Evolutionary conservation across 257 asterid species (phyloP), one percentile per base, ranked within the genome.

Genomic region (Solanum medicagineum): DNA sequence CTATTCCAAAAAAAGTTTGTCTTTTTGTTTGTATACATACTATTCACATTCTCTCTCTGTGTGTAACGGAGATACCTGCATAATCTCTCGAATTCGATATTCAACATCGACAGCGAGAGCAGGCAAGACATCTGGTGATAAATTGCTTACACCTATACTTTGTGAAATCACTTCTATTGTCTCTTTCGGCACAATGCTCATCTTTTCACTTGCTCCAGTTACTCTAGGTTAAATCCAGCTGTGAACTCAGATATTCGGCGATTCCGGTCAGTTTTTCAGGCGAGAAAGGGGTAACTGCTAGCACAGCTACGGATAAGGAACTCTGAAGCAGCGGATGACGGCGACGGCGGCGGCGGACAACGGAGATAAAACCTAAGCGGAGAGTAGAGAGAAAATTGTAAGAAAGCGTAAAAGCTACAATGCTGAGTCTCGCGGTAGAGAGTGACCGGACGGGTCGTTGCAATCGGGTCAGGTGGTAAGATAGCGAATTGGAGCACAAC

Each of bases 31-130:
- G 24, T 40, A 40, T 70, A 70, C 1, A 40, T 44, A 36, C 42
- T 36, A 4, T 36, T 3, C 42, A 36, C 80, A 40, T 11, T 8
- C 26, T 17, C 1, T 20, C 36, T 71, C 19, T 24, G 54, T 44
- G 81, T 12, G 29, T 26, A 75, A 47, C 7, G 36, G 57, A 69
- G 5, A 3, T 63, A 96, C 99, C 99, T 97, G 99, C 99, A 97
- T 97, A 53, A 97, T 94, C 89, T 97, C 98, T 44, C 98, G 96
- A 83, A 97, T 89, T 14, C 98, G 98, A 84, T 94, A 95, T 90
- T 97, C 99, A 4, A 95, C 98, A 90, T 97, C 99, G 81, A 94
- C 94, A 36, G 99, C 98, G 15, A 97, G 93, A 85, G 91, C 92
- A 74, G 98, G 96, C 84, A 94, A 88, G 5, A 95, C 95, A 83